Base-by-base conservation (phyloP, 495 filamentous ascomycete genomes). In the Penicillium verhagenii region DNA sequence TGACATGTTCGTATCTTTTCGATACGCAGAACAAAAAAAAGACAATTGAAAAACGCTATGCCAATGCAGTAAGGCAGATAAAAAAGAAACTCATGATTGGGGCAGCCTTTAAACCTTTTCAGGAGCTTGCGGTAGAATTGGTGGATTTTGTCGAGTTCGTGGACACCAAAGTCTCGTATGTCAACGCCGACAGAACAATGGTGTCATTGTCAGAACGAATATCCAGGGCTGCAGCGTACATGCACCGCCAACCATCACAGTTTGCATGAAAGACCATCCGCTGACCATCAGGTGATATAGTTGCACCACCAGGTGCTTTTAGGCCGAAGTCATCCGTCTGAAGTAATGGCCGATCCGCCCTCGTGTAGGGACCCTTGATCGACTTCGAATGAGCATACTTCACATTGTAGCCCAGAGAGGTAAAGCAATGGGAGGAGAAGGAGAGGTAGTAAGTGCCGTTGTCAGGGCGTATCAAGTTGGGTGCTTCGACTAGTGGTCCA, bases 401-500 rank as follows among this genome's bases (percentile, higher is more conserved):
- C 50, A 82, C 70, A 44, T 82, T 72, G 51, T 84, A 86, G 28
- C 72, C 61, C 9, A 77, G 65, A 21, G 75, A 78, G 0, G 67
- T 72, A 58, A 72, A 85, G 60, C 77, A 83, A 51, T 83, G 79
- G 6, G 75, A 78, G 28, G 80, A 82, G 69, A 82, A 87, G 59
- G 85, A 84, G 13, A 86, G 71, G 54, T 81, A 75, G 62, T 80
- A 86, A 16, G 72, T 71, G 14, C 79, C 80, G 19, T 74, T 60
- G 4, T 63, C 59, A 16, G 66, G 67, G 49, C 71, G 69, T 26
- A 79, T 70, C 55, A 87, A 57, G 16, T 74, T 62, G 1, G 83
- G 84, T 11, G 82, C 85, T 66, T 87, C 84, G 13, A 86, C 75
- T 0, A 86, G 60, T 16, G 80, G 80, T 3, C 81, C 82, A 56